Evolutionary conservation across 371 early-diverging fungal species (phyloP).

Genomic region (Mortierella sp.): DNA sequence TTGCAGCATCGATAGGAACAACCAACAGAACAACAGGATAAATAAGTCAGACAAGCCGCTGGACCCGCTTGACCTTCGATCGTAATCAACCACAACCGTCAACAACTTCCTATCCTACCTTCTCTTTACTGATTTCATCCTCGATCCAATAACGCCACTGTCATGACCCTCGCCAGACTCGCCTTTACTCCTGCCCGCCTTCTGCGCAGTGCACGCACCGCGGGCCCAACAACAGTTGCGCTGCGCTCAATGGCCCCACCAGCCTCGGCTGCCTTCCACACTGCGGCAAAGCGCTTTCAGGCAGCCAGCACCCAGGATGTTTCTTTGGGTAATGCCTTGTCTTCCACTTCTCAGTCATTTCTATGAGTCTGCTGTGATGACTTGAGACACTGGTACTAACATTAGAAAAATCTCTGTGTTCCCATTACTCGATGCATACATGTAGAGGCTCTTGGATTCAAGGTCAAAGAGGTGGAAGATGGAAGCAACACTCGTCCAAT

Average conservation of each 20-base stretch:
- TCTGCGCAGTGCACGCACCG: slow-evolving; percentile 39
- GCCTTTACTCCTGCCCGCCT: slow-evolving; percentile 22
- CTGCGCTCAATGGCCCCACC: slow-evolving; percentile 35
- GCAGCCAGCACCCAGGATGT: slow-evolving; percentile 26
- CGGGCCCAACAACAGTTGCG: background rate
- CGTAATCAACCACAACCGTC: background rate
- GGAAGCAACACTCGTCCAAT: slow-evolving; percentile 70
- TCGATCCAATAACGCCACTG: background rate
- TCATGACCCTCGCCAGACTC: slow-evolving; percentile 37
- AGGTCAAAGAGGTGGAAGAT: slow-evolving; percentile 53
- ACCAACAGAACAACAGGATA: too few species aligned
- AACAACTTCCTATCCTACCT: background rate
- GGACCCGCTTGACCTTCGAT: too few species aligned
- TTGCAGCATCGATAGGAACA: too few species aligned
- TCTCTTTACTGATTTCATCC: background rate
- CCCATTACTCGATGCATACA: background rate
- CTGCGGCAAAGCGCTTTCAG: slow-evolving; percentile 33
- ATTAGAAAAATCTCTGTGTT: background rate
- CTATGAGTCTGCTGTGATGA: background rate
- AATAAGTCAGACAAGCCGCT: too few species aligned
- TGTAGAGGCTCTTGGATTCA: slow-evolving; percentile 69
- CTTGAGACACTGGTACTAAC: background rate
- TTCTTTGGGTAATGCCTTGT: slow-evolving; percentile 24
- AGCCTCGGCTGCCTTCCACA: slow-evolving; percentile 43
- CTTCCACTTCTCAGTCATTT: background rate